A percentile compares a stretch with the other conserved stretches of the same genome.
Conservation (phyloP, 2,329 filamentous ascomycete species). For the Incumbomyces delicatus region DNA sequence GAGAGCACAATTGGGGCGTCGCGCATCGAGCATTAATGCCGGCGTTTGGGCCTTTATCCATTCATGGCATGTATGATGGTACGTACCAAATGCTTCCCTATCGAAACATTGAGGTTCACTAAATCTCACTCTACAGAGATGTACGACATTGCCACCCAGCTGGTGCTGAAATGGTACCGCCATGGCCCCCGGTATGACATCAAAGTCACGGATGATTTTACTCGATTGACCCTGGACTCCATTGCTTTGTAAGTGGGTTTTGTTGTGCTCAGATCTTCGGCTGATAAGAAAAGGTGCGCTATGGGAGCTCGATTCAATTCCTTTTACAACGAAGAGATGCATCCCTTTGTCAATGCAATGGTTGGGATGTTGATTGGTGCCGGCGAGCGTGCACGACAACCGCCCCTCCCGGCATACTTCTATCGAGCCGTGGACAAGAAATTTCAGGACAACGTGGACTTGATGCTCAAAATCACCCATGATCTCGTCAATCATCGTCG, state of each 20-base stretch:
- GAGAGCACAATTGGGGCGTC: slow-evolving; percentile 24
- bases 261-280: no score
- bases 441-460: slow-evolving; percentile 3
- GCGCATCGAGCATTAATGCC: slow-evolving; percentile 16
- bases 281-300: no score
- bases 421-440: slow-evolving; percentile 27
- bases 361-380: slow-evolving; percentile 49
- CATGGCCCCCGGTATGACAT: slow-evolving; percentile 49
- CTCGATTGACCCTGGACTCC: slow-evolving; percentile 23
- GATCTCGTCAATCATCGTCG: slow-evolving; percentile 54
- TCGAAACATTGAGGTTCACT: not conserved
- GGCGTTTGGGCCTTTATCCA: slow-evolving; percentile 14
- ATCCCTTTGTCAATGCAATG: slow-evolving; percentile 63
- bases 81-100: no score
- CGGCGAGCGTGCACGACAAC: slow-evolving; percentile 39
- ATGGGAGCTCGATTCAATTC: slow-evolving; percentile 68
- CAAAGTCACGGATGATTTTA: slow-evolving; percentile 56
- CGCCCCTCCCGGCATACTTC: slow-evolving; percentile 25
- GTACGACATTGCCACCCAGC: slow-evolving; percentile 31
- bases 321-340: slow-evolving; percentile 57
- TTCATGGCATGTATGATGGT: slow-evolving; percentile 15
- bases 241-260: slow-evolving; percentile 39
- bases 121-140: slow-evolving; percentile 22
- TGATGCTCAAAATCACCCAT: slow-evolving; percentile 44
- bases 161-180: slow-evolving; percentile 34